These are phyloP conservation scores for Obelidium mucronatum DNA, from an alignment of 192 early-diverging fungal species.

Conservation along the genomic window DNA sequence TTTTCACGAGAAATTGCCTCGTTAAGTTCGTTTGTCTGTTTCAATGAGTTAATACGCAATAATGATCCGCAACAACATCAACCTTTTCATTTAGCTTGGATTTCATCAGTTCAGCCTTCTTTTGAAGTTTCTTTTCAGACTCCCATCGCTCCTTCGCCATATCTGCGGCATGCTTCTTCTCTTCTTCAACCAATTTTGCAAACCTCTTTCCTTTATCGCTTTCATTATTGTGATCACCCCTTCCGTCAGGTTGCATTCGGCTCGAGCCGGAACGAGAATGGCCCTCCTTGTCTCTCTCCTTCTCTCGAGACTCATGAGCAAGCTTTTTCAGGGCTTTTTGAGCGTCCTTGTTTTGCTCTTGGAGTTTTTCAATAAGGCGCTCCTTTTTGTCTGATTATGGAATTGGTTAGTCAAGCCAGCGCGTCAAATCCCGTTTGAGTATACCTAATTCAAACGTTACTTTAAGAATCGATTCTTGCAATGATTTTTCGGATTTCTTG, in stretches of 20 bases:
- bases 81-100: slow-evolving; percentile 45
- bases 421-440: background rate
- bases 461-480: slow-evolving; percentile 6
- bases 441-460: slow-evolving; percentile 27
- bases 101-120: slow-evolving; percentile 36
- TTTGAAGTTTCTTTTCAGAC: slow-evolving; percentile 45
- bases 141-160: slow-evolving; percentile 43
- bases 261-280: slow-evolving; percentile 4
- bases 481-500: slow-evolving; percentile 21
- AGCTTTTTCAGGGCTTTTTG: slow-evolving; percentile 20
- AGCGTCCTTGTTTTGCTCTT: slow-evolving; percentile 19
- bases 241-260: background rate
- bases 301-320: background rate
- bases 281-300: slow-evolving; percentile 12
- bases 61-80: background rate
- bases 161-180: slow-evolving; percentile 16
- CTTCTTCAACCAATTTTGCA: slow-evolving; percentile 27
- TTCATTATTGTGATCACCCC: background rate
- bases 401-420: too few species aligned
- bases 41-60: background rate
- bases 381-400: slow-evolving; percentile 28
- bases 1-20: background rate
- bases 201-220: slow-evolving; percentile 11
- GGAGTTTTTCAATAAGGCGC: slow-evolving; percentile 17
- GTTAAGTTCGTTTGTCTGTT: slow-evolving; percentile 15